Conservation (phyloP, 2,329 filamentous ascomycete species). For the Arthroderma uncinatum region DNA sequence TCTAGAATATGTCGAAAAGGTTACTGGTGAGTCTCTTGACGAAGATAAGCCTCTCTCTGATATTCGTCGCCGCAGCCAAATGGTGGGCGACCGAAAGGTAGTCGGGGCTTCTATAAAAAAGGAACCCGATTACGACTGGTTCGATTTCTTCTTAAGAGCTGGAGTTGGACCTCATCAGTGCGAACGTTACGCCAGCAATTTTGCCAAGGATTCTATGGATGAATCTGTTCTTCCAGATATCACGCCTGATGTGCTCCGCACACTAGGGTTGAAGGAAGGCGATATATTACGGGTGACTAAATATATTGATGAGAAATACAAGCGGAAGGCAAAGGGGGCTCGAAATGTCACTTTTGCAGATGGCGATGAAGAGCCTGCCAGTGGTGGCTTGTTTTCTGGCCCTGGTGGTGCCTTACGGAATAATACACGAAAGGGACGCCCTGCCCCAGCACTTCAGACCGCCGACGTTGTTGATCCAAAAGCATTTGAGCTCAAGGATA, state of each 20-base stretch:
- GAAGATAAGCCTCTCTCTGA: slow-evolving; percentile 90
- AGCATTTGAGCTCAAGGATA: slow-evolving; percentile 58
- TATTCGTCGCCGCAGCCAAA: slow-evolving; percentile 47
- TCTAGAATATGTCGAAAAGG: slow-evolving; percentile 82
- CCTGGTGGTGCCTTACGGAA: slow-evolving; percentile 84
- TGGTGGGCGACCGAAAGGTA: slow-evolving; percentile 30
- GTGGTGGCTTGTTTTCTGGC: slow-evolving; percentile 75
- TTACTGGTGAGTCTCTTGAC: slow-evolving; percentile 74
- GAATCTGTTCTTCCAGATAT: slow-evolving; percentile 87
- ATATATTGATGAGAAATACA: slow-evolving; percentile 67
- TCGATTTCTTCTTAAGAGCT: slow-evolving; percentile 91
- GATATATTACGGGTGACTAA: slow-evolving; percentile 96
- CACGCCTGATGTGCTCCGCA: slow-evolving; percentile 68
- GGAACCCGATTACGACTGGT: slow-evolving; percentile 81
- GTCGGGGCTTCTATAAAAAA: slow-evolving; percentile 28
- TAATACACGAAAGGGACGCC: slow-evolving; percentile 85
- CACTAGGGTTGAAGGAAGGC: slow-evolving; percentile 84
- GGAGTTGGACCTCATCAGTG: slow-evolving; percentile 88
- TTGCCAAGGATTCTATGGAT: slow-evolving; percentile 86
- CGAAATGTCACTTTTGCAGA: slow-evolving; percentile 43
- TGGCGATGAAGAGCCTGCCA: slow-evolving; percentile 46
- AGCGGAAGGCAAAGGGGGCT: slow-evolving; percentile 48
- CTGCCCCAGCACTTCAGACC: slow-evolving; percentile 73
- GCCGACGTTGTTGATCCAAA: slow-evolving; percentile 81
- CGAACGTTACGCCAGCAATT: slow-evolving; percentile 85